Evolutionary conservation across 1,284 basidiomycete species (phyloP), one percentile per base, ranked within the genome.

Genomic region (Porogramme epimiltina): DNA sequence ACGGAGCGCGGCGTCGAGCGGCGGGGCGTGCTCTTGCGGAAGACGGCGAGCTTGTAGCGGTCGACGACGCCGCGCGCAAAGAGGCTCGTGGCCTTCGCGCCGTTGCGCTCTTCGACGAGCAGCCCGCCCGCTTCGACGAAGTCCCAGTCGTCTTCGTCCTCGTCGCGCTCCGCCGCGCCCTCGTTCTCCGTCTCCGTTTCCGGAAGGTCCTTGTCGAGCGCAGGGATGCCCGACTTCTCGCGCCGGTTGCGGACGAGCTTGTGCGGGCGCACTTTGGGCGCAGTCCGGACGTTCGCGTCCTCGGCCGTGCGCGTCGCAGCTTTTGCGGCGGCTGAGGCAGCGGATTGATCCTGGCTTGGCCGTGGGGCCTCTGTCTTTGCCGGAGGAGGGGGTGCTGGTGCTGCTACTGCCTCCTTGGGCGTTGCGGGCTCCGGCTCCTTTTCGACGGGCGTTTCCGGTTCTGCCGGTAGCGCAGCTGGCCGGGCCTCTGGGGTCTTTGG

Each of bases 21-120:
- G 45, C 78, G 73, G 3, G 85, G 84, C 13, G 85, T 89, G 16
- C 83, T 83, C 67, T 91, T 91, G 49, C 89, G 80, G 79, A 91
- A 91, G n/a, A 92, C 89, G 8, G 86, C 82, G 40, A 93, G 73
- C 58, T 80, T 77, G 66, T 93, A 92, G 47, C 86, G 78, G 67
- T 93, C 90, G 47, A 92, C 89, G 37, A 91, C 88, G 15, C 91
- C 90, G 26, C 89, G 83, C 34, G 91, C 88, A 64, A 93, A 93
- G 42, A 92, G 73, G 65, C 85, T 92, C 28, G 82, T 82, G 5
- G 82, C 87, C 64, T 84, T 84, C 33, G 82, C 73, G 10, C 89
- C 90, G 59, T 93, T 92, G 51, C 82, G 77, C 55, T 93, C 90
- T 64, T 91, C 88, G 18, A 82, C 83, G 59, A 87, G 87, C 47